Evolutionary conservation across 2,329 filamentous ascomycete species (phyloP).

Genomic region (Colletotrichum sidae): DNA sequence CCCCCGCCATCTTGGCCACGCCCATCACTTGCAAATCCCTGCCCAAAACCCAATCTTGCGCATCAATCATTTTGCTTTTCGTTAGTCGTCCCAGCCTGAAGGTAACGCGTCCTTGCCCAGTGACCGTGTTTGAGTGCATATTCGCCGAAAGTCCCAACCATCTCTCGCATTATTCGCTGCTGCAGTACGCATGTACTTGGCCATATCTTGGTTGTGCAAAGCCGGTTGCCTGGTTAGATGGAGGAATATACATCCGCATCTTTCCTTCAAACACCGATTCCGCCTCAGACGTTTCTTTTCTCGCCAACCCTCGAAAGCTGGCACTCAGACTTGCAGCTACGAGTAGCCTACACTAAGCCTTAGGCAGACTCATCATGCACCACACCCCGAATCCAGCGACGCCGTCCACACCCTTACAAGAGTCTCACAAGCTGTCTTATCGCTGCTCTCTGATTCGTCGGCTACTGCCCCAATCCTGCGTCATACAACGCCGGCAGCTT

Average conservation of each 20-base stretch:
- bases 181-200: constrained; percentile 6
- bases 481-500: constrained; percentile 32
- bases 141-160: constrained; percentile 3
- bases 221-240: not conserved
- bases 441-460: constrained; percentile 28
- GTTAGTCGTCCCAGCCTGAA: constrained; percentile 13
- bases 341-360: no score
- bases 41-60: constrained; percentile 14
- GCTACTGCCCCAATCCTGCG: constrained; percentile 21
- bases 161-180: constrained; percentile 2
- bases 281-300: not conserved
- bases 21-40: constrained; percentile 9
- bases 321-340: constrained; percentile 8
- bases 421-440: constrained; percentile 33
- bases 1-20: constrained; percentile 30
- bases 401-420: constrained; percentile 25
- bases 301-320: constrained; percentile 3
- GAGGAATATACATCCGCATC: not conserved
- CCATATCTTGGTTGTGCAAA: not conserved
- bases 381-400: constrained; percentile 20
- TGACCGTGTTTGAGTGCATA: not conserved
- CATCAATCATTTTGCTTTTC: constrained; percentile 17
- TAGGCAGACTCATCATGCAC: constrained; percentile 32
- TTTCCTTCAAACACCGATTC: constrained; percentile 10
- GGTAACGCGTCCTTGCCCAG: constrained; percentile 6